Base-by-base conservation (phyloP, 345 rosid genomes). In the Populus simonii region DNA sequence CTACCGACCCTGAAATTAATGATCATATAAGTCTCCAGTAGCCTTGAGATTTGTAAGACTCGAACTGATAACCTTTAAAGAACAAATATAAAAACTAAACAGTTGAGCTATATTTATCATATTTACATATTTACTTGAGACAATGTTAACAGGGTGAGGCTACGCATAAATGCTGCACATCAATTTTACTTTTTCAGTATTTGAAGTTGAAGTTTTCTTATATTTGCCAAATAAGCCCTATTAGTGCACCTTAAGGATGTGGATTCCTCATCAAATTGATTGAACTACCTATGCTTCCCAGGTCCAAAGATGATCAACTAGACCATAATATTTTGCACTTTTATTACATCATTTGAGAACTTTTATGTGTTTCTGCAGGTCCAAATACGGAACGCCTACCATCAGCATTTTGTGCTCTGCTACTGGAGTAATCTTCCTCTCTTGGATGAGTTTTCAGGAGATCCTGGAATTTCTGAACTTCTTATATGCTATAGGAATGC, bases 401-500 rank as follows among this genome's bases (percentile, higher is more conserved):
- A 39, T 92, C 27, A 93, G 97, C 90, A 94, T 94, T 23, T 72
- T 94, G 45, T 92, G 89, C 82, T 93, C 97, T 6, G 97, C 98
- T 9, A 85, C 89, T 10, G 98, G 98, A 83, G 96, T 94, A 22
- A 83, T 94, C 76, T 92, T 92, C 90, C 69, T 93, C 75, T 94
- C 98, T 0, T 92, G 97, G 97, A 88, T 92, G 97, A 88, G 94
- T 79, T 94, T 94, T 68, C 97, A 93, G 79, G 97, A 94, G 84
- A 94, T 94, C 70, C 71, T 94, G 71, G 97, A 94, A 84, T 93
- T 94, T 76, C 93, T 94, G 51, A 94, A 94, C 83, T 94, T 94
- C 88, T 81, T 95, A 66, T 95, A 95, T 4, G 87, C 99, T 0
- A 68, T 93, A 53, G 98, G 98, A 72, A 95, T 95, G 99, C 96